Percentiles rank a stretch among this genome's conserved stretches.
phyloP scores from a whole-genome alignment of 495 filamentous ascomycete species.

The Lepidopterella palustris region DNA sequence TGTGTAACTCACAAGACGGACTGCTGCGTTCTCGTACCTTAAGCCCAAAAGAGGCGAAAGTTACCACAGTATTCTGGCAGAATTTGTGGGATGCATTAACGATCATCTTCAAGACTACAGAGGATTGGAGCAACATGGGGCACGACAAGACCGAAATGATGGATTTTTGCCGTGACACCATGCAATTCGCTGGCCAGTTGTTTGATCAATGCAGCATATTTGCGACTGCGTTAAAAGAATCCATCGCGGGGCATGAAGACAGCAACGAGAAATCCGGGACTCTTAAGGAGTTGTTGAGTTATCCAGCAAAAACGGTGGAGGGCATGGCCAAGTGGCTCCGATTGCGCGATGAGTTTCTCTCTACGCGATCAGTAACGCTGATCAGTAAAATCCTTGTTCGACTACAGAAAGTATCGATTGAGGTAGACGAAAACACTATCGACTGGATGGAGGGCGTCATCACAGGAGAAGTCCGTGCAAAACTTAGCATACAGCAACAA shows the following conservation, averaged over 20 bases:
- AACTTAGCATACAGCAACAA: conserved; percentile 67
- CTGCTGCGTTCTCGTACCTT: conserved; percentile 62
- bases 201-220: conserved; percentile 78
- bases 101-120: conserved; percentile 75
- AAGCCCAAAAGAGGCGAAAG: conserved; percentile 53
- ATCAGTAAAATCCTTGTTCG: conserved; percentile 66
- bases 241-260: conserved; percentile 37
- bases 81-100: conserved; percentile 70
- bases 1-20: conserved; percentile 77
- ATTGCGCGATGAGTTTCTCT: conserved; percentile 76
- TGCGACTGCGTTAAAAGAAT: conserved; percentile 54
- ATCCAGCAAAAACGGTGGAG: conserved; percentile 57
- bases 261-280: background rate
- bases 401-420: conserved; percentile 62
- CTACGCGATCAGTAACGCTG: conserved; percentile 61
- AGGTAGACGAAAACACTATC: conserved; percentile 54
- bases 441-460: conserved; percentile 56
- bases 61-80: conserved; percentile 71
- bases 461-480: conserved; percentile 57
- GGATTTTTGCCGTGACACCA: conserved; percentile 87
- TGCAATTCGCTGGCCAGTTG: conserved; percentile 81
- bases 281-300: conserved; percentile 48
- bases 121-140: conserved; percentile 64
- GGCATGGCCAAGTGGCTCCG: conserved; percentile 76
- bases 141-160: conserved; percentile 68